Conservation (phyloP, 148 eudicot genomes). For the Rhododendron mucronatum region DNA sequence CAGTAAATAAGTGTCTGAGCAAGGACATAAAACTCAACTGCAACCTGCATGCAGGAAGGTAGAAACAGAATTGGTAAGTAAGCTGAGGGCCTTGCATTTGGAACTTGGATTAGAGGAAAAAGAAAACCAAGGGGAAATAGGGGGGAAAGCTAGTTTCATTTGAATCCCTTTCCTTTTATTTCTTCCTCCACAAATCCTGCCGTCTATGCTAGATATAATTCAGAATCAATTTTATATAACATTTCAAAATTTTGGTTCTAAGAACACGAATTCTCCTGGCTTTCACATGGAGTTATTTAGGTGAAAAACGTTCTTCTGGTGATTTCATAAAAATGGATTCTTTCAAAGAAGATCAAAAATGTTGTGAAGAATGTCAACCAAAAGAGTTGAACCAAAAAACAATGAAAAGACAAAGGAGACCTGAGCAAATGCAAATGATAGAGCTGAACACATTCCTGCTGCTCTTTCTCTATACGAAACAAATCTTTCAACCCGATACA, state of each 20-base stretch:
- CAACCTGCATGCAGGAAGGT: constrained; percentile 51
- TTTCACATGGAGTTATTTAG: not conserved
- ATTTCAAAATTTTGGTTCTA: not conserved
- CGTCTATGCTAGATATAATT: not conserved
- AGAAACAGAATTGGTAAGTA: constrained; percentile 14
- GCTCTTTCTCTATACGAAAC: constrained; percentile 96
- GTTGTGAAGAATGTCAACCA: not conserved
- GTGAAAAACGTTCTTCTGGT: not conserved
- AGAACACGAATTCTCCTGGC: not conserved
- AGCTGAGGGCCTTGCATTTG: not conserved
- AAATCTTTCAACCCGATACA: constrained; percentile 84
- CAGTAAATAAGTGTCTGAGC: constrained; percentile 78
- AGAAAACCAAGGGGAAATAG: not conserved
- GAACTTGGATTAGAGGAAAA: not conserved
- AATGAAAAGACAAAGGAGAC: constrained; percentile 24
- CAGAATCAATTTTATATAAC: not conserved
- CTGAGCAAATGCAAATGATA: constrained; percentile 97
- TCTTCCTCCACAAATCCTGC: not conserved
- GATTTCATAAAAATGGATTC: not conserved
- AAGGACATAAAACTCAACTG: constrained; percentile 87
- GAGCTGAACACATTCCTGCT: constrained; percentile 93
- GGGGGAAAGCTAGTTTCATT: not conserved
- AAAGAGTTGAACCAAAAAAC: not conserved
- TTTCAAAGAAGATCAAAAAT: not conserved
- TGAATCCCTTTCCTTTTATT: not conserved